phyloP scores from a whole-genome alignment of 305 asterid genomes.

The Stenogyne calaminthoides region DNA sequence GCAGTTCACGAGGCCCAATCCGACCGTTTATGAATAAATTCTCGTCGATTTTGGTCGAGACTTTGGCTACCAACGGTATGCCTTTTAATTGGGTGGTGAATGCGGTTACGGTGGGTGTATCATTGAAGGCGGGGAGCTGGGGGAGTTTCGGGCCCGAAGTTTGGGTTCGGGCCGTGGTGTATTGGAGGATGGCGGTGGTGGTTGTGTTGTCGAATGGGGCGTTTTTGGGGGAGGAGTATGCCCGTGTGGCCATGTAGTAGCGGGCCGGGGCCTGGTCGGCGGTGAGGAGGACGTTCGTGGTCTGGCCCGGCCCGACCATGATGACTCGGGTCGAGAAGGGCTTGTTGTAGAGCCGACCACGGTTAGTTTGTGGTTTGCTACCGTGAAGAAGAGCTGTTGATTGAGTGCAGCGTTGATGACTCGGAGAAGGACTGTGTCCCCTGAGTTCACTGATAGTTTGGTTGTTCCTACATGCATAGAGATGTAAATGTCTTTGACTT shows the following conservation, averaged over 20 bases:
- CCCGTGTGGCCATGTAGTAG: conserved; percentile 56
- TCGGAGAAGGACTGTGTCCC: conserved; percentile 51
- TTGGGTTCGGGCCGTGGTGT: conserved; percentile 25
- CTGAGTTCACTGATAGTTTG: conserved; percentile 43
- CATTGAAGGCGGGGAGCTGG: conserved; percentile 51
- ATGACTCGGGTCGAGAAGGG: conserved; percentile 45
- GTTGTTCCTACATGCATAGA: conserved; percentile 38
- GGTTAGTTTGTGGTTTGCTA: conserved; percentile 52
- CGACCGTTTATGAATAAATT: conserved; percentile 49
- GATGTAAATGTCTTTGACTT: neutral
- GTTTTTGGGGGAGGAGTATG: conserved; percentile 40
- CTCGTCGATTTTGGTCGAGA: conserved; percentile 42
- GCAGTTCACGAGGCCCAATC: conserved; percentile 50
- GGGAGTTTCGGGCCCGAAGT: conserved; percentile 39
- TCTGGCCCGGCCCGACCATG: conserved; percentile 63
- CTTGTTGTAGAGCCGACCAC: conserved; percentile 52
- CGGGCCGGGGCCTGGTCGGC: conserved; percentile 49
- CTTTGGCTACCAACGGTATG: conserved; percentile 34
- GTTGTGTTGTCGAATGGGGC: conserved; percentile 55
- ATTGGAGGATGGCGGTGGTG: conserved; percentile 58
- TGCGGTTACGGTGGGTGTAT: conserved; percentile 42
- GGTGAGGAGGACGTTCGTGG: conserved; percentile 52
- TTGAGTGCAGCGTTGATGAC: conserved; percentile 69
- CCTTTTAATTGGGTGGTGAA: conserved; percentile 38
- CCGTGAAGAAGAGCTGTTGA: conserved; percentile 55